These are phyloP conservation scores for Talaromyces amestolkiae DNA, from an alignment of 2,329 filamentous ascomycete genomes.

Conservation along the genomic window DNA sequence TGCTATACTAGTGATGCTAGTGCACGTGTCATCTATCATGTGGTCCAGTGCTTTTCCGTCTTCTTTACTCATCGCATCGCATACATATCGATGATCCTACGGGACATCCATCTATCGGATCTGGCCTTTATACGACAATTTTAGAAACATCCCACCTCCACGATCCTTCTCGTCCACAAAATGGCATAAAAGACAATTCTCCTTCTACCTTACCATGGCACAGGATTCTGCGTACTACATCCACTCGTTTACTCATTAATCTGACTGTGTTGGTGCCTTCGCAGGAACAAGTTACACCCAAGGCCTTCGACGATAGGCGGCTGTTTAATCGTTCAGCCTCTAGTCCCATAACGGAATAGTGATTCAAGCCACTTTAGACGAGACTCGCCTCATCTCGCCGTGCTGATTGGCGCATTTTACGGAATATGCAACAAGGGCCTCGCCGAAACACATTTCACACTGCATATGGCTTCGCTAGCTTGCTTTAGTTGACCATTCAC, in stretches of 20 bases:
- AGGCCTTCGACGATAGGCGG: not conserved
- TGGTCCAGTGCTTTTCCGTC: not conserved
- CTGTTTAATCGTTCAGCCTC: not conserved
- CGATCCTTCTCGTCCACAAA: not conserved
- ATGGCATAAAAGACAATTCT: not conserved
- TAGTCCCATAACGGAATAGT: not conserved
- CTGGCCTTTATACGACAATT: not conserved
- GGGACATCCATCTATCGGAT: not conserved
- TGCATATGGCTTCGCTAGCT: constrained; percentile 10
- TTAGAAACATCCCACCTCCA: not conserved
- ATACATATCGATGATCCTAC: not conserved
- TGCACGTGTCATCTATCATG: not conserved
- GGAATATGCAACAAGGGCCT: constrained; percentile 5
- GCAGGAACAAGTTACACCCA: not conserved
- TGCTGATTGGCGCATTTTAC: not conserved
- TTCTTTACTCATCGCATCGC: not conserved
- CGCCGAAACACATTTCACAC: constrained; percentile 5
- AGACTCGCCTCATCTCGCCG: not conserved
- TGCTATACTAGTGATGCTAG: not conserved
- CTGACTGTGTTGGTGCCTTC: not conserved
- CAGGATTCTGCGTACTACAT: not conserved
- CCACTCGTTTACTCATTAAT: not conserved
- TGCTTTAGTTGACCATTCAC: not conserved
- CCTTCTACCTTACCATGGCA: not conserved
- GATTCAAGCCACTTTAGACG: not conserved